Evolutionary conservation across 768 basidiomycete genomes (phyloP).

Genomic region (Lentinula detonsa): DNA sequence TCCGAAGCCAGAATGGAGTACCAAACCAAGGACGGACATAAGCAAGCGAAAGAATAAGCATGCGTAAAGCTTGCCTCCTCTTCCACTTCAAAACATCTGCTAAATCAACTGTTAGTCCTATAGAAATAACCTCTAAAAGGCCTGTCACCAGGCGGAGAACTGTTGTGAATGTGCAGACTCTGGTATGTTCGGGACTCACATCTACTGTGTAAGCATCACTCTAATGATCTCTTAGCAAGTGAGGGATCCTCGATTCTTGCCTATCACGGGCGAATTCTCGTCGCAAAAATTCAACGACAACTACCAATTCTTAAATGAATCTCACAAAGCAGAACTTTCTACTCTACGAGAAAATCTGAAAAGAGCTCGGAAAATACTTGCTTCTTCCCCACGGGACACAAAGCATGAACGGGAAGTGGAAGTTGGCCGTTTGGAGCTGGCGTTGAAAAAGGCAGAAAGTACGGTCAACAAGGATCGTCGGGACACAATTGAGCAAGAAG

Average conservation of each 20-base stretch:
- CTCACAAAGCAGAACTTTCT: constrained; percentile 59
- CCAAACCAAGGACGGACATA: constrained; percentile 37
- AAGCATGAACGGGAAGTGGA: constrained; percentile 62
- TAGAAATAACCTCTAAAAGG: constrained; percentile 77
- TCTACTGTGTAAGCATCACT: background rate
- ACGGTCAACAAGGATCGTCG: constrained; percentile 64
- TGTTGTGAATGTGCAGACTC: constrained; percentile 61
- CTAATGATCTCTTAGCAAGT: constrained; percentile 43
- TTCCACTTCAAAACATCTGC: constrained; percentile 1
- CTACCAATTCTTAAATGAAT: constrained; percentile 68
- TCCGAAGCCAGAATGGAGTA: constrained; percentile 34
- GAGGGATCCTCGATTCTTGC: constrained; percentile 84
- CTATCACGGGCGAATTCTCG: constrained; percentile 64
- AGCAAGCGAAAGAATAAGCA: constrained; percentile 73
- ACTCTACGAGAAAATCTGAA: constrained; percentile 62
- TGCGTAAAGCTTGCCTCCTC: constrained; percentile 56
- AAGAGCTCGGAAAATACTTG: constrained; percentile 58
- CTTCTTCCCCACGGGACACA: constrained; percentile 53
- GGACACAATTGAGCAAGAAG: constrained; percentile 66
- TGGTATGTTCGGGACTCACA: constrained; percentile 36
- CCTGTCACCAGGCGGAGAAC: constrained; percentile 70
- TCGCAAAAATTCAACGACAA: constrained; percentile 57
- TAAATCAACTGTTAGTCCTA: constrained; percentile 45
- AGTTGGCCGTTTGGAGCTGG: constrained; percentile 60
- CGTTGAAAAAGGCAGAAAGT: constrained; percentile 75